Conservation (phyloP, 1,284 basidiomycete species). For the Austroboletus novae-zelandiae region DNA sequence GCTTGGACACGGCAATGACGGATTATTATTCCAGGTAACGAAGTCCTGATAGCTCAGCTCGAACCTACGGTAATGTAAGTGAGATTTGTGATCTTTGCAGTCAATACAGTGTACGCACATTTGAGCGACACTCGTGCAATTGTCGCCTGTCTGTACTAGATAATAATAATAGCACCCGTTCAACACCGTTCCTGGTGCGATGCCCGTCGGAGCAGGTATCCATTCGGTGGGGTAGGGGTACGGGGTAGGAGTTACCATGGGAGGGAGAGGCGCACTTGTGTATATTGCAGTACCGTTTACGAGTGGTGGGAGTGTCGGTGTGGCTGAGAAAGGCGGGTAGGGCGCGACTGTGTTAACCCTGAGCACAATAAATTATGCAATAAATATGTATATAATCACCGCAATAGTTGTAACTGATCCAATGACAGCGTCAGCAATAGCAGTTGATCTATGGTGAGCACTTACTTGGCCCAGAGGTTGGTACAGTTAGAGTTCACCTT, state of each 20-base stretch:
- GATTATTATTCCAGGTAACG: background rate
- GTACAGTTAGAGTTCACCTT: constrained; percentile 2
- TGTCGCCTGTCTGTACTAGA: background rate
- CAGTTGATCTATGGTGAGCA: background rate
- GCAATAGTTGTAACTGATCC: constrained; percentile 1
- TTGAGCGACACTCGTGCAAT: background rate
- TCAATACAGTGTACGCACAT: background rate
- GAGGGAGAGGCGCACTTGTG: background rate
- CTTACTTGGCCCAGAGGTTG: constrained; percentile 3
- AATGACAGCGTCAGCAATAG: background rate
- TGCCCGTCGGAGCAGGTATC: too few relatives aligned
- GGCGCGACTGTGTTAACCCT: background rate
- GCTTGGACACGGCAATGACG: background rate
- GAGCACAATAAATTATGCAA: background rate
- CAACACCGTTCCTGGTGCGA: too few relatives aligned
- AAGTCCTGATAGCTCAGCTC: background rate
- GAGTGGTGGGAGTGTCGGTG: background rate
- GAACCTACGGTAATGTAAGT: background rate
- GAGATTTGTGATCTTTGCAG: background rate
- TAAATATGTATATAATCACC: background rate
- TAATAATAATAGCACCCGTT: too few relatives aligned
- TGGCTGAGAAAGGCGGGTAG: background rate
- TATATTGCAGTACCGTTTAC: background rate
- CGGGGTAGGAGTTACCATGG: background rate
- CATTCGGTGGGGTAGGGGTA: background rate